Evolutionary conservation across 805 yeast genomes (phyloP).

Genomic region (Sungouiozyma intestinalis): DNA sequence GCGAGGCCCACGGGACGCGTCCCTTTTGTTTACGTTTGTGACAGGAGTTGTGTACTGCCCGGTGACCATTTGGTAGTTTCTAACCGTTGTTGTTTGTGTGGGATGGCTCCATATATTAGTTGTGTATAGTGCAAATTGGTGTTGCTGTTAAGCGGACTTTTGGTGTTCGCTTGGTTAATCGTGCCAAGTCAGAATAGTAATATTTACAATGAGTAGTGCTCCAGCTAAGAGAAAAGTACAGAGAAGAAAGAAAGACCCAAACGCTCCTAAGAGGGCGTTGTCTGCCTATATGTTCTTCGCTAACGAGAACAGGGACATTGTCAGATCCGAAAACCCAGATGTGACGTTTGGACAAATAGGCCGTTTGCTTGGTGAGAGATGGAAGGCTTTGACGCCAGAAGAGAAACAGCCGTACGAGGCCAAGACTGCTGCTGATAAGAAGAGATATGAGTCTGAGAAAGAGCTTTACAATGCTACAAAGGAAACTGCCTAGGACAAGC

Average conservation of each 20-base stretch:
- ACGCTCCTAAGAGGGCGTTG: conserved; percentile 39
- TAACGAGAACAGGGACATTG: conserved; percentile 90
- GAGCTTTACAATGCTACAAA: conserved; percentile 56
- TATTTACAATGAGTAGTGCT: no score
- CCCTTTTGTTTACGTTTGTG: neutral
- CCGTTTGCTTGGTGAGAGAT: conserved; percentile 84
- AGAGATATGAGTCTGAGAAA: conserved; percentile 92
- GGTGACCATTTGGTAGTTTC: no score
- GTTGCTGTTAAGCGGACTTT: no score
- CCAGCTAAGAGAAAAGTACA: neutral
- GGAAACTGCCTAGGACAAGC: conserved; percentile 48
- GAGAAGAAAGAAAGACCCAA: conserved; percentile 4
- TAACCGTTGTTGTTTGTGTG: no score
- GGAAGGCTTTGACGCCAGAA: conserved; percentile 79
- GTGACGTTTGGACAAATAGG: conserved; percentile 91
- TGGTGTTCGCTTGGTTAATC: no score
- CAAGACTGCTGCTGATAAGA: conserved; percentile 90
- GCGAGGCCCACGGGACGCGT: no score
- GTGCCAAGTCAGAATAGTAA: no score
- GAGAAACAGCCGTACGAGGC: conserved; percentile 84
- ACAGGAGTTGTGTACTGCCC: no score
- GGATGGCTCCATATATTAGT: no score
- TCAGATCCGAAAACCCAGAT: conserved; percentile 93
- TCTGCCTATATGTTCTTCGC: conserved; percentile 99
- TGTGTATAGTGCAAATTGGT: no score